Base-by-base conservation (phyloP, 2,329 filamentous ascomycete species). In the Epichloe aotearoae region DNA sequence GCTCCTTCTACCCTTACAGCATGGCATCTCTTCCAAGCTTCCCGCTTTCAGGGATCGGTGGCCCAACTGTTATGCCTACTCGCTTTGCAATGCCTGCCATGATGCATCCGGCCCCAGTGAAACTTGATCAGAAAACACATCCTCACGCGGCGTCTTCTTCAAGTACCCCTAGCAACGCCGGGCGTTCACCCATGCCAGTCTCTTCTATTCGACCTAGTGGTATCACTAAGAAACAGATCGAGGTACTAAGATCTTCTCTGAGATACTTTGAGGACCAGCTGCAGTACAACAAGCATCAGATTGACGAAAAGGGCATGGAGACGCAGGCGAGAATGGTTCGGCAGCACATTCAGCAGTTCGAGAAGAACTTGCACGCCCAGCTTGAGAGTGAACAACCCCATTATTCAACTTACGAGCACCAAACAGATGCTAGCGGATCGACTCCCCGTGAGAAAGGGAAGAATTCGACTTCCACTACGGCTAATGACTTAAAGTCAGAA, bases 171-270 rank as follows among this genome's bases (percentile, higher is more conserved):
- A 49, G 50, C 34, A 46, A 46, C n/a, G 19, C 49, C 3, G 50
- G 50, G 10, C 37, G 63, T 50, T 46, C 62, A 54, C 58, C 59
- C 41, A 70, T 73, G 12, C 76, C 73, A 3, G 67, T 74, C 23
- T 80, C 78, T n/a, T 80, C 78, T 6, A 82, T 82, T 54, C 72
- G 72, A 20, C 73, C 73, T 4, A 82, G 78, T 56, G 75, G 79
- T n/a, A 79, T 82, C 56, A 81, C 76, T 7, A 76, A 68, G 59
- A 77, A 75, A 56, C 78, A 82, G 56, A 72, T 82, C 47, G 70
- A 73, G 20, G 64, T 66, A 41, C 69, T 83, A 50, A 71, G 70
- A 40, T 58, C 61, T n/a, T 71, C 72, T n/a, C 67, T 83, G 53
- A 77, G 73, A 57, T 74, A 75, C 52, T 68, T 76, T 40, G 73